Conservation (phyloP, 352 stramenopile species). For the Aphanomyces invadans region DNA sequence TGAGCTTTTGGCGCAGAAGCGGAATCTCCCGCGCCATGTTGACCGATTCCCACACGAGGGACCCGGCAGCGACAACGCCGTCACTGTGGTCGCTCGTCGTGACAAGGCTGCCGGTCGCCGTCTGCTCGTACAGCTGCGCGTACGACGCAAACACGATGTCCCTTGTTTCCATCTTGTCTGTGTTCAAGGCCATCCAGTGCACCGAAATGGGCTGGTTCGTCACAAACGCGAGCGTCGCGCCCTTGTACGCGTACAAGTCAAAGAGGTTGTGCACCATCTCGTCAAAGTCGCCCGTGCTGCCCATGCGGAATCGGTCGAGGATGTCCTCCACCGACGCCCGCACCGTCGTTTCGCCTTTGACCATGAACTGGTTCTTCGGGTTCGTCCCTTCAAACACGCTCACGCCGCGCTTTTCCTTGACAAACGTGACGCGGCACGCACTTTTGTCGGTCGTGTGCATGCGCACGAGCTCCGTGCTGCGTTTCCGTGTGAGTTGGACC, state of each 20-base stretch:
- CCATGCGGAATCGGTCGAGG: background rate
- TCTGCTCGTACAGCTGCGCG: constrained; percentile 15
- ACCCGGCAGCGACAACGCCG: background rate
- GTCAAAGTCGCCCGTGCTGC: constrained; percentile 18
- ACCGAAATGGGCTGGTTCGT: constrained; percentile 1
- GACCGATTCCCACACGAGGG: constrained; percentile 21
- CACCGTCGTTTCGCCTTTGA: constrained; percentile 19
- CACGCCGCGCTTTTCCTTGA: constrained; percentile 18
- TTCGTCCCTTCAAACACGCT: constrained; percentile 12
- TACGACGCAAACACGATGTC: constrained; percentile 21
- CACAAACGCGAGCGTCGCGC: constrained; percentile 2
- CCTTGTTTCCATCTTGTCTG: constrained; percentile 15
- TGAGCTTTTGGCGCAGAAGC: constrained; percentile 6
- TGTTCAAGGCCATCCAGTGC: constrained; percentile 24
- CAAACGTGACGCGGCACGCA: background rate
- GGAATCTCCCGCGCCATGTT: constrained; percentile 11
- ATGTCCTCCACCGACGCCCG: constrained; percentile 9
- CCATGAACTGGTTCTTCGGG: constrained; percentile 9
- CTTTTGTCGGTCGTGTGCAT: background rate
- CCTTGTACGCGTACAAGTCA: constrained; percentile 21
- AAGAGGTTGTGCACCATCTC: constrained; percentile 15
- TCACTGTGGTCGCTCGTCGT: background rate
- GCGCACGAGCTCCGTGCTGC: background rate
- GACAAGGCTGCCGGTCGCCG: background rate
- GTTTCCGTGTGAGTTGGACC: constrained; percentile 1